Evolutionary conservation across 2,329 filamentous ascomycete species (phyloP), one percentile per base, ranked within the genome.

Genomic region (Dryadomyces quercivorus): DNA sequence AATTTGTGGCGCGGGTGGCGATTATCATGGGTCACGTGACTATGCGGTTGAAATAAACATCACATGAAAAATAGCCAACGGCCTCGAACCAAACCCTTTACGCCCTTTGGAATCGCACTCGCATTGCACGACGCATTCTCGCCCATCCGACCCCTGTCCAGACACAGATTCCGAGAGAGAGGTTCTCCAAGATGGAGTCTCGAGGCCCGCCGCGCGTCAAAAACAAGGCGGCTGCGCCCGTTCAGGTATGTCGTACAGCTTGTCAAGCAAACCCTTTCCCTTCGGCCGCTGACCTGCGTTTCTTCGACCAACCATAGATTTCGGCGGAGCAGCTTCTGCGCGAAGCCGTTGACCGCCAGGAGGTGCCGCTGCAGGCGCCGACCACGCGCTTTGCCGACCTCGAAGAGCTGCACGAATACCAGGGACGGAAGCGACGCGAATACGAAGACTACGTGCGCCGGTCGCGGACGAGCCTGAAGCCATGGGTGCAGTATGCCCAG

Each of bases 361-460:
- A 98, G 72, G 83, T 85, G 38, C 81, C 82, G 44, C 74, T 97
- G 53, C 86, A 95, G 69, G 88, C 89, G 51, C 93, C 93, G 1
- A 95, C 91, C 16, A 91, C 96, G 70, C 85, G 91, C 47, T 97
- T 98, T 63, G 88, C 88, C 61, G 93, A 98, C 64, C 81, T 98
- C 63, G 93, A 98, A 74, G 93, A 98, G 74, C 82, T 98, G 50
- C 92, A 97, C 73, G 93, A 97, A 71, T 95, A 88, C 70, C 93
- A 98, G 70, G 92, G 91, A 54, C 82, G 93, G 60, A 97, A 97
- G 73, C 80, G 93, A 62, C 93, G 91, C 69, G 93, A 95, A 65
- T 98, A 95, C 63, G 93, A 98, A 71, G 88, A 95, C 74, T 97
- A 97, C 84, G 88, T 97, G 57, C 85, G 90, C 60, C 86, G 93